phyloP scores from a whole-genome alignment of 768 basidiomycete species.

The Naganishia onofrii region DNA sequence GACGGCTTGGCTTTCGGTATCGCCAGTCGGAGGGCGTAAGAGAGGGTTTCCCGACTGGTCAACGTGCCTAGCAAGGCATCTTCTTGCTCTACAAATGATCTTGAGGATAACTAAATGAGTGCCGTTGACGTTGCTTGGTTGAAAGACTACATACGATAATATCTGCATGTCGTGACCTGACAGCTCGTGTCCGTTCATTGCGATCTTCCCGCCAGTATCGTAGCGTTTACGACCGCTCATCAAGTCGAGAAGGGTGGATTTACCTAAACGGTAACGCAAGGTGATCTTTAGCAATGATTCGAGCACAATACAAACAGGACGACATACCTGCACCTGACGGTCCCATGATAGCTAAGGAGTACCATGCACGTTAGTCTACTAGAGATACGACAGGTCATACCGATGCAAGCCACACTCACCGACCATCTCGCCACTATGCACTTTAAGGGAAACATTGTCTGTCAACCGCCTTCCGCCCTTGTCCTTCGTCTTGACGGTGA shows the following conservation, averaged over 20 bases:
- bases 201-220: slow-evolving; percentile 11
- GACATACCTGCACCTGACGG: background rate
- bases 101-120: background rate
- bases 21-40: slow-evolving; percentile 53
- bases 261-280: slow-evolving; percentile 6
- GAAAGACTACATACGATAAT: background rate
- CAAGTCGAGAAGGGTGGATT: slow-evolving; percentile 19
- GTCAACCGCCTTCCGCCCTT: background rate
- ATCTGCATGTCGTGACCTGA: background rate
- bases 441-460: background rate
- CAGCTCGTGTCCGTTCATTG: background rate
- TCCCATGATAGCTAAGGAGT: background rate
- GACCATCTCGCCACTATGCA: background rate
- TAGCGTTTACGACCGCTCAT: slow-evolving; percentile 13
- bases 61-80: slow-evolving; percentile 63
- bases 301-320: background rate
- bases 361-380: background rate
- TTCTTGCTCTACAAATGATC: slow-evolving; percentile 62
- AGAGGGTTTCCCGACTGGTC: slow-evolving; percentile 61
- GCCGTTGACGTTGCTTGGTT: too few species aligned
- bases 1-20: slow-evolving; percentile 34
- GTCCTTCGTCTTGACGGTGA: slow-evolving; percentile 1
- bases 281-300: background rate
- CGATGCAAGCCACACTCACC: background rate
- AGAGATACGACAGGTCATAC: background rate